Conservation (phyloP, 305 asterid genomes). For the Andrographis paniculata region DNA sequence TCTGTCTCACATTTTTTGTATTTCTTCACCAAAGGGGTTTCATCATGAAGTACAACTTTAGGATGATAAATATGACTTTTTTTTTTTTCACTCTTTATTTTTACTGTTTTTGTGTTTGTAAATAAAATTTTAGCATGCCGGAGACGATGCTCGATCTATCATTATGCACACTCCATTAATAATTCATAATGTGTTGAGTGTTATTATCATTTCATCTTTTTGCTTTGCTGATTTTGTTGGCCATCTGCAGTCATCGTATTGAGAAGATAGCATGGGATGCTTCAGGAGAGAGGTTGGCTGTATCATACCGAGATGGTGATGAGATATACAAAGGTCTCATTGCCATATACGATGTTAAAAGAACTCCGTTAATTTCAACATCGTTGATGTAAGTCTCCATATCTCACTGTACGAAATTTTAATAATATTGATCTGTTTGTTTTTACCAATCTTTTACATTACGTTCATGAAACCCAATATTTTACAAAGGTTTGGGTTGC, state of each 20-base stretch:
- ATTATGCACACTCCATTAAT: too few relatives aligned
- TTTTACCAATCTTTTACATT: too few relatives aligned
- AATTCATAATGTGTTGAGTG: too few relatives aligned
- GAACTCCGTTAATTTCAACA: constrained; percentile 73
- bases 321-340: constrained; percentile 75
- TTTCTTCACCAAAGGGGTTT: constrained; percentile 2
- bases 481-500: too few relatives aligned
- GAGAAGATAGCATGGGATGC: constrained; percentile 97
- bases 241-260: constrained; percentile 45
- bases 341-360: constrained; percentile 80
- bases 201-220: too few relatives aligned
- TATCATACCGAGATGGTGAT: constrained; percentile 77
- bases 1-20: not conserved
- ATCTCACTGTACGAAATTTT: constrained; percentile 5
- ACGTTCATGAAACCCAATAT: too few relatives aligned
- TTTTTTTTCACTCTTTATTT: too few relatives aligned
- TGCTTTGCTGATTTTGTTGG: constrained; percentile 13
- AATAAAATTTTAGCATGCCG: too few relatives aligned
- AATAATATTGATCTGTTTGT: too few relatives aligned
- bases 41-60: not conserved
- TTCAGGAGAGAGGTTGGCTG: constrained; percentile 91
- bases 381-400: constrained; percentile 66
- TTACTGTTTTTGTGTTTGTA: too few relatives aligned
- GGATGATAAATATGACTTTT: too few relatives aligned
- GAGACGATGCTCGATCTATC: too few relatives aligned